phyloP scores from a whole-genome alignment of 352 stramenopile species.

The Hyaloperonospora brassicae region DNA sequence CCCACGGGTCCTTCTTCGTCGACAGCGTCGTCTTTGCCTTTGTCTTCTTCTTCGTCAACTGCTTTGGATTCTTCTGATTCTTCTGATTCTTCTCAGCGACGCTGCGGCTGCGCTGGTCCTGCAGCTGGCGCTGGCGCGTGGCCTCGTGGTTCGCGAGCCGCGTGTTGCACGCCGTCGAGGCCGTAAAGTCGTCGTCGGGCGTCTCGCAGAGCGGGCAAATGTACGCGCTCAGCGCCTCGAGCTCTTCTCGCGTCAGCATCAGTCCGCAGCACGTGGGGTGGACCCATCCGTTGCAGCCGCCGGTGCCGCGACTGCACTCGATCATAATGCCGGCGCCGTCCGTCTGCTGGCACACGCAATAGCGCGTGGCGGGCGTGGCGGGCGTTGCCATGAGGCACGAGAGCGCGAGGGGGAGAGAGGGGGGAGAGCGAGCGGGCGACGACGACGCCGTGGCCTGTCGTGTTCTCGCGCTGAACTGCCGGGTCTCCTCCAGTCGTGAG shows the following conservation, averaged over 20 bases:
- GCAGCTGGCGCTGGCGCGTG: constrained; percentile 39
- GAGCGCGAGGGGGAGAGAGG: constrained; percentile 19
- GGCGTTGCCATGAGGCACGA: constrained; percentile 12
- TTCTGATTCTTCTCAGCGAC: too few relatives aligned
- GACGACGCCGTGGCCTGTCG: constrained; percentile 1
- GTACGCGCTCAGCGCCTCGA: constrained; percentile 78
- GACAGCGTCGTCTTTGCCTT: too few relatives aligned
- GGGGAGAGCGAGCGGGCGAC: not conserved
- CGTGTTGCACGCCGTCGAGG: constrained; percentile 68
- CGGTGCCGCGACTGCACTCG: constrained; percentile 85
- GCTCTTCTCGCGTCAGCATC: constrained; percentile 75
- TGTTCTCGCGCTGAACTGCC: constrained; percentile 3
- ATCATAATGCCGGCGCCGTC: constrained; percentile 88
- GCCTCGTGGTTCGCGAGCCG: constrained; percentile 56
- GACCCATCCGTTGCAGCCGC: constrained; percentile 88
- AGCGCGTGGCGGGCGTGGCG: constrained; percentile 27
- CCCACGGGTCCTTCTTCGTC: constrained; percentile 26
- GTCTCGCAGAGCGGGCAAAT: constrained; percentile 79
- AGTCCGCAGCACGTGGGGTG: constrained; percentile 85
- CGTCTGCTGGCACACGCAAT: constrained; percentile 80
- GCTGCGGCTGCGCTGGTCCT: constrained; percentile 14
- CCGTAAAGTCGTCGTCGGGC: constrained; percentile 54
- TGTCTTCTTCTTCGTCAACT: too few relatives aligned
- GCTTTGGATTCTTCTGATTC: too few relatives aligned
- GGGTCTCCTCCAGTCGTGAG: constrained; percentile 5